Conservation (phyloP, 176 grass and related monocot genomes). For the Paspalum vaginatum region DNA sequence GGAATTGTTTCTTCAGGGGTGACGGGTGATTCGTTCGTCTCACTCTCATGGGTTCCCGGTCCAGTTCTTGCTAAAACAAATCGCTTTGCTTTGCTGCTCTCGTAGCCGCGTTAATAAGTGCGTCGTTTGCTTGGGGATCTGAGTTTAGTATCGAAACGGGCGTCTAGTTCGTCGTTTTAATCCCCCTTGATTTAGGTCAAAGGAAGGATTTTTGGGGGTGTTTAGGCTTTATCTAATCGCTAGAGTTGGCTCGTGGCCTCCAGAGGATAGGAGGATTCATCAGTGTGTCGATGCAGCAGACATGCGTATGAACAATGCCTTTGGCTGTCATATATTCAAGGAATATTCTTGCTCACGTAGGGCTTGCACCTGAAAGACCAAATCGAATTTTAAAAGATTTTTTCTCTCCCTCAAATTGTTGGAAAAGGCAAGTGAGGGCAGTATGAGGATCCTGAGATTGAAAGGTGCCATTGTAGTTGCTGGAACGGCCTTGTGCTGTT, state of each 20-base stretch:
- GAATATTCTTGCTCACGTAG: conserved; percentile 17
- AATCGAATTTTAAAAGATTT: neutral
- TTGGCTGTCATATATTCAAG: neutral
- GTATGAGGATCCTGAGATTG: neutral
- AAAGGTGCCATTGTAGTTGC: neutral
- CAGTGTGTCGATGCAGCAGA: neutral
- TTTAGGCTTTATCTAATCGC: neutral
- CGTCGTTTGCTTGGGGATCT: neutral
- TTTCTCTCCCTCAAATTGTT: neutral
- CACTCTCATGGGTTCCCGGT: neutral
- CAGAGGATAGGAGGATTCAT: conserved; percentile 24
- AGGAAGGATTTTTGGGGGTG: neutral
- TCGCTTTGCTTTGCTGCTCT: neutral
- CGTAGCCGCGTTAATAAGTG: neutral
- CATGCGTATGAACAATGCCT: conserved; percentile 7
- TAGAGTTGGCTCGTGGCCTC: neutral
- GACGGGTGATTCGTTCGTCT: neutral
- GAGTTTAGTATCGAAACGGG: neutral
- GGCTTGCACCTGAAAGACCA: neutral
- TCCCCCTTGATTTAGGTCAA: neutral
- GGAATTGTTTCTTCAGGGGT: neutral
- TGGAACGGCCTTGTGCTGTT: neutral
- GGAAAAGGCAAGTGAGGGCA: neutral
- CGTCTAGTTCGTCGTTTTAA: neutral
- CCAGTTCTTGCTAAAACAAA: neutral